Evolutionary conservation across 106 monocot genomes (phyloP).

Genomic region (Alisma plantagoaquatica): DNA sequence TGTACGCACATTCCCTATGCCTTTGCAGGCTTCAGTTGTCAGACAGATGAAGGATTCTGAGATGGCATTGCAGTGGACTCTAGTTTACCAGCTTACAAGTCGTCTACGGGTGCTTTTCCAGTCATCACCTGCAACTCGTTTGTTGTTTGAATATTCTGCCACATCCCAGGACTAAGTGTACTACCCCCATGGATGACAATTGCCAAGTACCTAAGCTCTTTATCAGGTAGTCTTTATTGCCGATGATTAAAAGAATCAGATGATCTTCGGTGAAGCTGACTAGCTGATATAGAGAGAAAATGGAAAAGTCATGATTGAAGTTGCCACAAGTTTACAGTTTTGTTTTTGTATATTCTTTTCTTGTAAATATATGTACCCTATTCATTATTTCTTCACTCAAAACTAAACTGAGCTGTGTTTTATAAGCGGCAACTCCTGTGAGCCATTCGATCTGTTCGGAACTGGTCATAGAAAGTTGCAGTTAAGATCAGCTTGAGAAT

Average conservation of each 20-base stretch:
- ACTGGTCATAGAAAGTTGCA: too few relatives aligned
- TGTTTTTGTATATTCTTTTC: too few relatives aligned
- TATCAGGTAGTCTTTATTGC: not conserved
- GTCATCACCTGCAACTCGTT: conserved; percentile 83
- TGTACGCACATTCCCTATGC: too few relatives aligned
- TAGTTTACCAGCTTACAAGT: conserved; percentile 81
- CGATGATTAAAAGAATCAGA: not conserved
- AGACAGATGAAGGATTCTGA: conserved; percentile 99
- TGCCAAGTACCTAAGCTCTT: too few relatives aligned
- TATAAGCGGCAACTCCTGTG: too few relatives aligned
- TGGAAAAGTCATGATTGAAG: not conserved
- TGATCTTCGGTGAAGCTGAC: not conserved
- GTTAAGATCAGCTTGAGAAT: too few relatives aligned
- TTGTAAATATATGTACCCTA: not conserved
- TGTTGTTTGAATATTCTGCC: conserved; percentile 92
- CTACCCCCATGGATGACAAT: too few relatives aligned
- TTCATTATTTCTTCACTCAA: not conserved
- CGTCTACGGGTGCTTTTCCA: conserved; percentile 89
- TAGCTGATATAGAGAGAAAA: not conserved
- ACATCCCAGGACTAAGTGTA: conserved; percentile 76
- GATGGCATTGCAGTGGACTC: conserved; percentile 97
- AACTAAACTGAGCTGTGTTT: not conserved
- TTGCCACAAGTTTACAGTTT: not conserved
- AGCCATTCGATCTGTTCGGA: too few relatives aligned
- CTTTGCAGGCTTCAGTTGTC: conserved; percentile 74